Evolutionary conservation across 179 eudicot genomes (phyloP).

Genomic region (Patellifolia procumbens): DNA sequence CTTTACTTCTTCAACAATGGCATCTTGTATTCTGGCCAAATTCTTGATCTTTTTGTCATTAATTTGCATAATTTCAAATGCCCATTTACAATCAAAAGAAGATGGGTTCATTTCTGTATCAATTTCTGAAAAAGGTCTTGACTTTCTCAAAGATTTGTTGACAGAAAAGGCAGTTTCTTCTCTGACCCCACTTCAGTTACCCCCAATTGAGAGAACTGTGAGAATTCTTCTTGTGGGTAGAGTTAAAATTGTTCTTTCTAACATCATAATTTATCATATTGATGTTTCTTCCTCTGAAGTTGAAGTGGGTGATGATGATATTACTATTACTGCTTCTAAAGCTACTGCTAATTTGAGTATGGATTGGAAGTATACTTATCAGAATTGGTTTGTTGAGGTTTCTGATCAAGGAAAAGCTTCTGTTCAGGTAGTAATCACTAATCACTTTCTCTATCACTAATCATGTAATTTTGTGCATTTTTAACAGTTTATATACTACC

Average conservation of each 20-base stretch:
- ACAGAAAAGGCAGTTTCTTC: slow-evolving; percentile 54
- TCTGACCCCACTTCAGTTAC: slow-evolving; percentile 59
- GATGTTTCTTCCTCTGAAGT: slow-evolving; percentile 57
- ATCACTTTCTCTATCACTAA: too few relatives aligned
- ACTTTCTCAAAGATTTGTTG: slow-evolving; percentile 65
- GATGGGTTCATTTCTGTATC: slow-evolving; percentile 56
- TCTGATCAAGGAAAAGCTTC: slow-evolving; percentile 76
- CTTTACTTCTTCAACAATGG: slow-evolving; percentile 30
- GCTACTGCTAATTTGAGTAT: slow-evolving; percentile 71
- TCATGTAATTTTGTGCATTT: neutral
- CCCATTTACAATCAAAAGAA: slow-evolving; percentile 37
- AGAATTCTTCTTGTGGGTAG: slow-evolving; percentile 67
- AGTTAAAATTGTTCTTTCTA: slow-evolving; percentile 57
- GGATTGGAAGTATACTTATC: slow-evolving; percentile 81
- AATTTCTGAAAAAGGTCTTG: slow-evolving; percentile 73
- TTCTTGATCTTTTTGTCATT: slow-evolving; percentile 29
- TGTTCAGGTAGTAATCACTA: slow-evolving; percentile 54
- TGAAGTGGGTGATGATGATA: slow-evolving; percentile 52
- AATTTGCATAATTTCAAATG: slow-evolving; percentile 21
- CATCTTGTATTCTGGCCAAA: slow-evolving; percentile 19
- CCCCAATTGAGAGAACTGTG: slow-evolving; percentile 51
- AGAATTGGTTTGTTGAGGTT: slow-evolving; percentile 67
- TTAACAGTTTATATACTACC: neutral
- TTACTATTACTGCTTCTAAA: slow-evolving; percentile 55
- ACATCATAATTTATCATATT: slow-evolving; percentile 53